phyloP scores from a whole-genome alignment of 129 eudicot species.

The Lactuca sativa region DNA sequence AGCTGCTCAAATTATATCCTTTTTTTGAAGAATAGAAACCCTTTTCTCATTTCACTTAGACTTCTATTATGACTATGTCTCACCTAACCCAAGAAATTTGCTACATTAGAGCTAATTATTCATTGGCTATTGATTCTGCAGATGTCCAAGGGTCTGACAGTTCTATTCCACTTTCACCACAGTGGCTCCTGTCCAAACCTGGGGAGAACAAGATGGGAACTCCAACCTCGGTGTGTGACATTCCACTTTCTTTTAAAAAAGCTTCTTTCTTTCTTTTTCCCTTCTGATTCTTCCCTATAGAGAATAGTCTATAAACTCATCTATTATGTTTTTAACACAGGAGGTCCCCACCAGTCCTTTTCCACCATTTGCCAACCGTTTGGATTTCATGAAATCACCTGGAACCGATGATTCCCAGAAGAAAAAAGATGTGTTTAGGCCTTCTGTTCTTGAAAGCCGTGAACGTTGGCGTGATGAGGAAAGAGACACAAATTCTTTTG shows the following conservation, averaged over 20 bases:
- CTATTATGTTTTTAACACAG: conserved; percentile 37
- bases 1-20: background rate
- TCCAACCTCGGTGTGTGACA: conserved; percentile 61
- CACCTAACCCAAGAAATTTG: background rate
- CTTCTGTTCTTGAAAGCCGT: conserved; percentile 75
- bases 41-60: background rate
- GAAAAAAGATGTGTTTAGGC: conserved; percentile 87
- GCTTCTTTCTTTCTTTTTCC: background rate
- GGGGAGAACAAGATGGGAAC: conserved; percentile 80
- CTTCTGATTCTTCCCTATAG: no score
- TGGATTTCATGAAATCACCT: conserved; percentile 48
- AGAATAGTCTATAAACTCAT: no score
- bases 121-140: conserved; percentile 34
- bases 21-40: background rate
- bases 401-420: conserved; percentile 55
- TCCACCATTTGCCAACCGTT: conserved; percentile 40
- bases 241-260: background rate
- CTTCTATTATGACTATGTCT: background rate
- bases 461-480: conserved; percentile 99
- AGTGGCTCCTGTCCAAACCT: conserved; percentile 92
- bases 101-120: background rate
- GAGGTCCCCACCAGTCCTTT: conserved; percentile 52
- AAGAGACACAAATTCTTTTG: conserved; percentile 66
- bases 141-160: conserved; percentile 70
- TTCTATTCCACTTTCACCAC: conserved; percentile 93